Percentiles rank a stretch among this genome's conserved stretches.
These are phyloP conservation scores for Globisporangium sylvaticum DNA, from an alignment of 352 stramenopile genomes.

Conservation along the genomic window DNA sequence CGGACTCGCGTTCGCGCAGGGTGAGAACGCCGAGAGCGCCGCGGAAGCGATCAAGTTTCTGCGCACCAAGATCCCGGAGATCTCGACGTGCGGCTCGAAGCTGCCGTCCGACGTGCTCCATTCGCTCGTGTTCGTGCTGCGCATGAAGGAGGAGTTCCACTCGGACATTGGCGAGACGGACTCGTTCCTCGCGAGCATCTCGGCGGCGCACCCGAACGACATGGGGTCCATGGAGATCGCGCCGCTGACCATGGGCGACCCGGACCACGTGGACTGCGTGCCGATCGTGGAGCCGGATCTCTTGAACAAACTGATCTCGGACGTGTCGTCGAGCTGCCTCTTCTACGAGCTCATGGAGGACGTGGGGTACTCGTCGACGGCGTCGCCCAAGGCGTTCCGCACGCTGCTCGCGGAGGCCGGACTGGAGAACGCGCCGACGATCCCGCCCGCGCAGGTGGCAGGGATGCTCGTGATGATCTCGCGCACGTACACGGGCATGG, in stretches of 20 bases:
- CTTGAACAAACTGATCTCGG: conserved; percentile 72
- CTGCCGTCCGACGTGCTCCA: conserved; percentile 82
- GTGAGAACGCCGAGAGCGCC: conserved; percentile 52
- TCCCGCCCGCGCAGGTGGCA: conserved; percentile 82
- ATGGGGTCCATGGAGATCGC: conserved; percentile 84
- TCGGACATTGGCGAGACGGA: conserved; percentile 73
- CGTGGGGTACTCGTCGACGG: conserved; percentile 83
- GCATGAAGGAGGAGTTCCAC: conserved; percentile 77
- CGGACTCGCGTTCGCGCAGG: conserved; percentile 75
- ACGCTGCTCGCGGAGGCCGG: conserved; percentile 81
- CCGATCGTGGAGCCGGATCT: conserved; percentile 51
- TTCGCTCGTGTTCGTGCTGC: conserved; percentile 77
- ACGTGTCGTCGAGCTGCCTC: conserved; percentile 74
- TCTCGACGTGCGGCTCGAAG: conserved; percentile 77
- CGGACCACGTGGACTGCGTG: conserved; percentile 81
- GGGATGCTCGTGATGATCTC: conserved; percentile 88
- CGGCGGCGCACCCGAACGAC: conserved; percentile 78
- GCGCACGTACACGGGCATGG: conserved; percentile 68
- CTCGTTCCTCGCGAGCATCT: conserved; percentile 84
- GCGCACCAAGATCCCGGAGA: conserved; percentile 79
- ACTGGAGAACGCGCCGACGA: conserved; percentile 71
- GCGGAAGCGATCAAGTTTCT: conserved; percentile 72
- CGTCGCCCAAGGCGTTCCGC: conserved; percentile 73
- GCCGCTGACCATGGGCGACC: conserved; percentile 83
- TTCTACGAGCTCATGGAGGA: conserved; percentile 92